phyloP scores from a whole-genome alignment of 1,139 yeast genomes.

The Yamadazyma triangularis region DNA sequence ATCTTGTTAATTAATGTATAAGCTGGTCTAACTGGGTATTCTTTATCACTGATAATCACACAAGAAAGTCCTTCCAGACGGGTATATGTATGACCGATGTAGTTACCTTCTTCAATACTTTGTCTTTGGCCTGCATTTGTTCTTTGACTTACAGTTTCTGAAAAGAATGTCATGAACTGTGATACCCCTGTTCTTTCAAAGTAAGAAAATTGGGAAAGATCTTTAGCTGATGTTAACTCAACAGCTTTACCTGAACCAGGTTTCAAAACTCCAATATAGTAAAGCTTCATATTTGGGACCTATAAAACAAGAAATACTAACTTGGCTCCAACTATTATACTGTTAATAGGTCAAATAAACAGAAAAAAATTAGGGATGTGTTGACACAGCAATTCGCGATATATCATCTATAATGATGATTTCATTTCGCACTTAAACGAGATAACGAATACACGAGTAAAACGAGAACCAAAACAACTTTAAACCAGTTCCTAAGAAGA shows the following conservation, averaged over 20 bases:
- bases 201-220: slow-evolving; percentile 79
- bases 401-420: too few species aligned
- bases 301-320: too few species aligned
- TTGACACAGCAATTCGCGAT: too few species aligned
- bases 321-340: too few species aligned
- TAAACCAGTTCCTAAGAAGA: too few species aligned
- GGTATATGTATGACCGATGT: slow-evolving; percentile 88
- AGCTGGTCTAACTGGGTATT: slow-evolving; percentile 97
- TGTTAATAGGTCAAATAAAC: too few species aligned
- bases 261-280: slow-evolving; percentile 82
- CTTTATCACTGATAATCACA: slow-evolving; percentile 88
- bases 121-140: slow-evolving; percentile 90
- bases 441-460: too few species aligned
- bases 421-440: too few species aligned
- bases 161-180: slow-evolving; percentile 93
- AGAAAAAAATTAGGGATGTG: too few species aligned
- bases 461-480: too few species aligned
- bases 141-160: slow-evolving; percentile 86
- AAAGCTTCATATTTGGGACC: slow-evolving; percentile 85
- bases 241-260: slow-evolving; percentile 59
- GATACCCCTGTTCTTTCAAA: slow-evolving; percentile 75
- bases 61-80: slow-evolving; percentile 93
- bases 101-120: slow-evolving; percentile 85
- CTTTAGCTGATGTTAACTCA: slow-evolving; percentile 78
- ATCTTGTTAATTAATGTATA: slow-evolving; percentile 87